phyloP scores from a whole-genome alignment of 768 basidiomycete species.

The Lactifluus piperatus region DNA sequence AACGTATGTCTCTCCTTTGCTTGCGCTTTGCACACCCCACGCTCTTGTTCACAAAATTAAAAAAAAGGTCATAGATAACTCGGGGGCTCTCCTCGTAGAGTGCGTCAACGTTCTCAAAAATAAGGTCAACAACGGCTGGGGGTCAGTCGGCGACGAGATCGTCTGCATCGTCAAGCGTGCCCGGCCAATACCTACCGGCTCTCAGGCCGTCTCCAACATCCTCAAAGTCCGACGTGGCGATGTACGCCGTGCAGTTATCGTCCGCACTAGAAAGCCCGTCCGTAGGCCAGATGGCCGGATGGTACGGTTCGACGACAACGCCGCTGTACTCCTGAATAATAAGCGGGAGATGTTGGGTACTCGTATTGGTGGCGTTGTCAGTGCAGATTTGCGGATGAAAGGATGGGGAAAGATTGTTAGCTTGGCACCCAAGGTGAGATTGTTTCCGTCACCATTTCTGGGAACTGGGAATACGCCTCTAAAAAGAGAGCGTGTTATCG shows the following conservation, averaged over 20 bases:
- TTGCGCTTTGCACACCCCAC: too few relatives aligned
- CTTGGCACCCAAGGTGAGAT: constrained; percentile 76
- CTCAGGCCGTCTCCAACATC: constrained; percentile 62
- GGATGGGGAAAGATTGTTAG: constrained; percentile 94
- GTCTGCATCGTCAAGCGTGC: constrained; percentile 93
- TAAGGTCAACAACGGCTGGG: constrained; percentile 94
- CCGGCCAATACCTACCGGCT: constrained; percentile 63
- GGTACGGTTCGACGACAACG: constrained; percentile 94
- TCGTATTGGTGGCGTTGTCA: constrained; percentile 89
- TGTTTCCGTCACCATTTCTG: constrained; percentile 1
- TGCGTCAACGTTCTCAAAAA: constrained; percentile 95
- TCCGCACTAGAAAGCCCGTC: constrained; percentile 83
- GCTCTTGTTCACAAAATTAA: too few relatives aligned
- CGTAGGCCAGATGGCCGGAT: constrained; percentile 81
- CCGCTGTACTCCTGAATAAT: constrained; percentile 87
- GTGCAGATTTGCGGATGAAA: constrained; percentile 80
- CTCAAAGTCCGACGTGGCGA: constrained; percentile 91
- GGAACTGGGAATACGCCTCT: not conserved
- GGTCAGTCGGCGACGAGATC: constrained; percentile 88
- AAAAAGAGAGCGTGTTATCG: not conserved
- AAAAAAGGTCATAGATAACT: constrained; percentile 90
- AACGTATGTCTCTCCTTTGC: constrained; percentile 46
- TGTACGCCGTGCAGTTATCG: constrained; percentile 91
- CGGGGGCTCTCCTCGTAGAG: constrained; percentile 88
- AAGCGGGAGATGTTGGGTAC: constrained; percentile 95